A percentile compares a stretch with the other conserved stretches of the same genome.
Evolutionary conservation across 257 asterid species (phyloP).

Genomic region (Petrea volubilis): DNA sequence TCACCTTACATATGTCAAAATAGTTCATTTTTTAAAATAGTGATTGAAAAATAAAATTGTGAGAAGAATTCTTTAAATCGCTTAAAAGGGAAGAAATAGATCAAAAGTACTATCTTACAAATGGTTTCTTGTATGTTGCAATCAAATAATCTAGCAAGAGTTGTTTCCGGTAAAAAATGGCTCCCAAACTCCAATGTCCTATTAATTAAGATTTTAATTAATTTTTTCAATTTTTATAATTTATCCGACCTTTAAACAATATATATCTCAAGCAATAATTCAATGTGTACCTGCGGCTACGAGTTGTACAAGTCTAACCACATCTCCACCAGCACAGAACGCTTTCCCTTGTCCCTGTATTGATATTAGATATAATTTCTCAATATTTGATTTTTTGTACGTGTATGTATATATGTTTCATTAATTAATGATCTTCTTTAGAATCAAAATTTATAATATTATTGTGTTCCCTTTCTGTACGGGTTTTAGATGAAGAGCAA

Average conservation of each 20-base stretch:
- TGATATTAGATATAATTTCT: background rate
- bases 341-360: slow-evolving; percentile 16
- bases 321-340: slow-evolving; percentile 16
- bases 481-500: no score
- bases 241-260: no score
- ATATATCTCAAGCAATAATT: background rate
- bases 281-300: background rate
- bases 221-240: no score
- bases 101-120: background rate
- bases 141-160: background rate
- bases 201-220: background rate
- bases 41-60: no score
- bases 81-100: background rate
- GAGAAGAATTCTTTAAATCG: no score
- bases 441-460: no score
- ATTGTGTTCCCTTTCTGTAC: no score
- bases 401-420: no score
- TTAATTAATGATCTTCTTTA: no score
- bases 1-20: no score
- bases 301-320: background rate
- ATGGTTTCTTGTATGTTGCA: slow-evolving; percentile 16
- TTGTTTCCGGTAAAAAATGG: background rate
- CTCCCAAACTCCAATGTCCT: slow-evolving; percentile 12
- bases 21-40: no score
- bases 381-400: no score